Percentiles rank a stretch among this genome's conserved stretches.
phyloP scores from a whole-genome alignment of 2,329 filamentous ascomycete species.

The Diaporthe humulicola region DNA sequence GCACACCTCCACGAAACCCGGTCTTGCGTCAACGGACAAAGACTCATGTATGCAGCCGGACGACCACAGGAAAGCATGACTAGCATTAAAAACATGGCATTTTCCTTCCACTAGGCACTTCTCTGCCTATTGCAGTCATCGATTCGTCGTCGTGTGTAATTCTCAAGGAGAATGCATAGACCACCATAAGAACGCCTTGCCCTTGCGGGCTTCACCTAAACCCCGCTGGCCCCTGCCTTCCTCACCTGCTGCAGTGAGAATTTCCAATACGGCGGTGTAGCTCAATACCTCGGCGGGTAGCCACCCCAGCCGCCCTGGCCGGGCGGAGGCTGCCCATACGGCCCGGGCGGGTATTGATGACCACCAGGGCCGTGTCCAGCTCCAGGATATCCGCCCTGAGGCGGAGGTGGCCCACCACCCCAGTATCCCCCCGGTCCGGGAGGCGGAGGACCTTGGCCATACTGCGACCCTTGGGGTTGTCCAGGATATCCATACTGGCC shows the following conservation, averaged over 20 bases:
- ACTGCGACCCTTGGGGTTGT: conserved; percentile 47
- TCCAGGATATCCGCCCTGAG: conserved; percentile 36
- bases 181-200: conserved; percentile 9
- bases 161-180: neutral
- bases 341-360: conserved; percentile 29
- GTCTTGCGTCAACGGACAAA: neutral
- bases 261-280: neutral
- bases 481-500: conserved; percentile 44
- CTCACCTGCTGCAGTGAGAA: too few relatives aligned
- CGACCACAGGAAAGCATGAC: neutral
- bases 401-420: conserved; percentile 35
- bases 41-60: neutral
- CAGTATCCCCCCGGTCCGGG: conserved; percentile 31
- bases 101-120: neutral
- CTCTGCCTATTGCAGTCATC: neutral
- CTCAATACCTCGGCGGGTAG: conserved; percentile 33
- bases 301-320: conserved; percentile 34
- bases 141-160: too few relatives aligned
- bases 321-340: conserved; percentile 34
- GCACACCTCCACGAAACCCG: neutral
- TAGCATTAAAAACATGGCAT: neutral
- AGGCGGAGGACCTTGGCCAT: conserved; percentile 43
- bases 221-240: neutral
- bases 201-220: neutral
- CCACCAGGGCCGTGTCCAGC: conserved; percentile 37